These are phyloP conservation scores for Polymyxa betae DNA, from an alignment of 208 protist species.

Conservation along the genomic window DNA sequence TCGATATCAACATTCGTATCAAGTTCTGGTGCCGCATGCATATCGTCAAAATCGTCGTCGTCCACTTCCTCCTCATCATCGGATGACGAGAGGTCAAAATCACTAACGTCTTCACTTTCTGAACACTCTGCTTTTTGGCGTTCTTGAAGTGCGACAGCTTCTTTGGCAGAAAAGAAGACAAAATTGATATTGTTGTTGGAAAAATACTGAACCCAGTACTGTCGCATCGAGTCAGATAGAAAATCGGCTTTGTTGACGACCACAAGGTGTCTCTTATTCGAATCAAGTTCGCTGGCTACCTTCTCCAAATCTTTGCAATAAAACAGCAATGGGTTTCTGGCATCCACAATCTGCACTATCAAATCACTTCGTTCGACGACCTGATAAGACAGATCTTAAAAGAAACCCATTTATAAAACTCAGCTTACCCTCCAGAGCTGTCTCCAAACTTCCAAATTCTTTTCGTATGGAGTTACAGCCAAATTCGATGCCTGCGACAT, in stretches of 20 bases:
- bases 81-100: neutral
- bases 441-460: constrained; percentile 53
- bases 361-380: constrained; percentile 45
- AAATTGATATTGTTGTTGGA: neutral
- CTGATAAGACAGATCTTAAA: constrained; percentile 1
- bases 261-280: neutral
- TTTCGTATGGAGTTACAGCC: constrained; percentile 40
- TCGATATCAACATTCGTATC: no score
- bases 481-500: neutral
- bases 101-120: neutral
- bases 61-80: constrained; percentile 26
- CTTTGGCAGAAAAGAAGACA: constrained; percentile 32
- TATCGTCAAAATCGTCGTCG: neutral
- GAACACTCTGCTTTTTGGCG: neutral
- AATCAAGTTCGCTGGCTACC: neutral
- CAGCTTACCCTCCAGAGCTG: constrained; percentile 54
- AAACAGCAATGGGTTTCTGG: constrained; percentile 58
- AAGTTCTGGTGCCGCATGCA: no score
- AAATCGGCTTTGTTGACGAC: constrained; percentile 47
- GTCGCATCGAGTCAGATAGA: constrained; percentile 1
- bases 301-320: constrained; percentile 44
- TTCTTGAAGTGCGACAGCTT: neutral
- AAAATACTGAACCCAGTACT: constrained; percentile 17
- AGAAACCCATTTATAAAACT: neutral
- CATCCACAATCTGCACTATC: constrained; percentile 61